Percentiles rank a stretch among this genome's conserved stretches.
These are phyloP conservation scores for Ramalina intermedia DNA, from an alignment of 495 filamentous ascomycete species.

Conservation along the genomic window DNA sequence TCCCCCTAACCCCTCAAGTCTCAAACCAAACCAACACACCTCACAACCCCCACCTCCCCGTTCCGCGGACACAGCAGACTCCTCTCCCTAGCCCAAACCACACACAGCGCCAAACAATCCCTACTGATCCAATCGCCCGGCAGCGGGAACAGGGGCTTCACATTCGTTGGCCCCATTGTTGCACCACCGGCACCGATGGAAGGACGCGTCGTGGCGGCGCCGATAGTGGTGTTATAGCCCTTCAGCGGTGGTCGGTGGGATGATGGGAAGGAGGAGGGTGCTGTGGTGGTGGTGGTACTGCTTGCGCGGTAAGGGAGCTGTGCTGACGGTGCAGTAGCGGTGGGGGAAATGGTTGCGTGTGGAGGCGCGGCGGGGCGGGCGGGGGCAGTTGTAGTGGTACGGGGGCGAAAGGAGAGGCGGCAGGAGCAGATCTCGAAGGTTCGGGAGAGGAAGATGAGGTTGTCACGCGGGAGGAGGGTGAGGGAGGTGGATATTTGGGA, in stretches of 20 bases:
- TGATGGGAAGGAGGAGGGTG: too few relatives aligned
- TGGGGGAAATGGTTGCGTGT: neutral
- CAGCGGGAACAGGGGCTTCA: slow-evolving; percentile 10
- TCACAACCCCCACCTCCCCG: slow-evolving; percentile 19
- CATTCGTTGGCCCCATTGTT: neutral
- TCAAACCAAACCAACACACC: slow-evolving; percentile 11
- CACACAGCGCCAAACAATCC: slow-evolving; percentile 16
- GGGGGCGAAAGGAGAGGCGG: neutral
- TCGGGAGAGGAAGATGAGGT: slow-evolving; percentile 11
- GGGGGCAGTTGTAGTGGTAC: too few relatives aligned
- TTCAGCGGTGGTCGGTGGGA: neutral
- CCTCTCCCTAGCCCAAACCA: slow-evolving; percentile 15
- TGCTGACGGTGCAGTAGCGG: neutral
- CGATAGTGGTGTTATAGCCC: neutral
- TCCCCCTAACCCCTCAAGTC: too few relatives aligned
- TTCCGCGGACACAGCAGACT: slow-evolving; percentile 21
- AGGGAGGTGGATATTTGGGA: slow-evolving; percentile 9
- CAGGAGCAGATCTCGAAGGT: slow-evolving; percentile 8
- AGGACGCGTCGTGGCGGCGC: neutral
- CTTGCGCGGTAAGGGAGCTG: neutral
- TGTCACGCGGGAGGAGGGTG: slow-evolving; percentile 7
- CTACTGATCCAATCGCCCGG: slow-evolving; percentile 16
- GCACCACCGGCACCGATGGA: neutral
- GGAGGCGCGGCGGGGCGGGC: neutral
- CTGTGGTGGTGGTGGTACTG: neutral